These are phyloP conservation scores for Cyclanthera cordifolia DNA, from an alignment of 306 rosid genomes.

Conservation along the genomic window DNA sequence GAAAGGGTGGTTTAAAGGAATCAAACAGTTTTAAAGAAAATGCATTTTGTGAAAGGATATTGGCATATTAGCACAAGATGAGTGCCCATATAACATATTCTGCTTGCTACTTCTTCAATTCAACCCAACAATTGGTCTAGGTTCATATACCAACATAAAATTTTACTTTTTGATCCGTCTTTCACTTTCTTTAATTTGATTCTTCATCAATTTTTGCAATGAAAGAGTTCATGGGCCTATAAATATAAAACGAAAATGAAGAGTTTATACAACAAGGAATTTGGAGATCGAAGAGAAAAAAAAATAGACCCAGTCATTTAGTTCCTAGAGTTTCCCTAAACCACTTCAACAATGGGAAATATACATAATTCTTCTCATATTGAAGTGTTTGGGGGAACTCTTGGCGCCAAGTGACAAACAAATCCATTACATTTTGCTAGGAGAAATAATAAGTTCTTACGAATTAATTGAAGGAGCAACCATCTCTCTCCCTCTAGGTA, in stretches of 20 bases:
- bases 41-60: background rate
- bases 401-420: constrained; percentile 14
- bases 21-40: too few relatives aligned
- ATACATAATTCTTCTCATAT: background rate
- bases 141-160: background rate
- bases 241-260: background rate
- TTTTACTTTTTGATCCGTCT: background rate
- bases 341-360: constrained; percentile 16
- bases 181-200: background rate
- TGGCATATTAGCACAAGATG: background rate
- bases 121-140: background rate
- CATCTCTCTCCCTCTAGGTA: too few relatives aligned
- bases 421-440: too few relatives aligned
- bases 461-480: too few relatives aligned
- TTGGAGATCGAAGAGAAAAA: background rate
- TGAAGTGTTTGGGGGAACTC: constrained; percentile 50
- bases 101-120: background rate
- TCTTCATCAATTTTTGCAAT: background rate
- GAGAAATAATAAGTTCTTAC: background rate
- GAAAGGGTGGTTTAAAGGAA: too few relatives aligned
- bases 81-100: background rate
- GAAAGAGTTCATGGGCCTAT: background rate
- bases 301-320: background rate
- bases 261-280: background rate
- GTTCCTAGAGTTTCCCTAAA: constrained; percentile 22